Percentiles rank a stretch among this genome's conserved stretches.
Evolutionary conservation across 805 yeast genomes (phyloP).

Genomic region (Candida rishiriensis): DNA sequence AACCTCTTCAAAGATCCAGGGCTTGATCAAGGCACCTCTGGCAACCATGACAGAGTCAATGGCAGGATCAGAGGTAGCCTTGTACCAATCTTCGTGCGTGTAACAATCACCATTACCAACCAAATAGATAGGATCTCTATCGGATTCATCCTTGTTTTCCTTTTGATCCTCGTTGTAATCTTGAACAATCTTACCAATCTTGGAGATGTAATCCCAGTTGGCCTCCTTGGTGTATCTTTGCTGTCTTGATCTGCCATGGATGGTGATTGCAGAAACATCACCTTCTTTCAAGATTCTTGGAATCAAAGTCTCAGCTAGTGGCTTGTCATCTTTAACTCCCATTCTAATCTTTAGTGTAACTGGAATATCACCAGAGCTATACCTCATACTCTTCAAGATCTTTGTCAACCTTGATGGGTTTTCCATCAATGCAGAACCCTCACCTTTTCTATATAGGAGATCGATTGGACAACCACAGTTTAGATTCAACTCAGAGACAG

Average conservation of each 20-base stretch:
- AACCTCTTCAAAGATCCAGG: conserved; percentile 97
- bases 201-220: conserved; percentile 84
- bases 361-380: conserved; percentile 85
- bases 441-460: conserved; percentile 87
- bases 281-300: conserved; percentile 69
- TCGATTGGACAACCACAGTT: conserved; percentile 99
- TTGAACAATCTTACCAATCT: conserved; percentile 66
- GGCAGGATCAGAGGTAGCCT: conserved; percentile 56
- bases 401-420: conserved; percentile 78
- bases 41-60: conserved; percentile 97
- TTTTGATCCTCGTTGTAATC: conserved; percentile 49
- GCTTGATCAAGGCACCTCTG: conserved; percentile 95
- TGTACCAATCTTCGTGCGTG: conserved; percentile 84
- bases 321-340: conserved; percentile 80
- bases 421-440: conserved; percentile 90
- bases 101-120: conserved; percentile 94
- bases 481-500: conserved; percentile 78
- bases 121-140: conserved; percentile 65
- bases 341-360: conserved; percentile 89
- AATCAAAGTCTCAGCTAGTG: conserved; percentile 79
- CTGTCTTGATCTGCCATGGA: conserved; percentile 95
- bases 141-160: conserved; percentile 57
- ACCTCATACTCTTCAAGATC: conserved; percentile 83
- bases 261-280: conserved; percentile 83
- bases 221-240: conserved; percentile 91